Evolutionary conservation across 73 alveolate species (phyloP).

Genomic region (Paramecium tetraurelia): DNA sequence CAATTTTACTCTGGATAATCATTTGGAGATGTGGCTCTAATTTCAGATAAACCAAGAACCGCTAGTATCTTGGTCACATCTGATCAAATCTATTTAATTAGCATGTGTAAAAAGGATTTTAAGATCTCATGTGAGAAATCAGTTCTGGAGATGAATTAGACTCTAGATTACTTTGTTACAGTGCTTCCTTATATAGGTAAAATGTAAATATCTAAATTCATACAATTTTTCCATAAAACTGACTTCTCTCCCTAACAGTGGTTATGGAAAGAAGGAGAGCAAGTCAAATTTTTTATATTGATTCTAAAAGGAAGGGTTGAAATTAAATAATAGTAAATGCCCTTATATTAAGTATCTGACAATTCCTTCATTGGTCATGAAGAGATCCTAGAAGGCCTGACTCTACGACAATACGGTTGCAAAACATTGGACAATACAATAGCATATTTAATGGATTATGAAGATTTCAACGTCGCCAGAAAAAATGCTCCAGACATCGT

Average conservation of each 20-base stretch:
- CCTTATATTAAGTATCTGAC: not conserved
- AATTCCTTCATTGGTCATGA: not conserved
- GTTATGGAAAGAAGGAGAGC: constrained; percentile 36
- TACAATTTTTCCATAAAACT: not conserved
- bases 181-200: not conserved
- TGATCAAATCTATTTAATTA: not conserved
- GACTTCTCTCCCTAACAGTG: not conserved
- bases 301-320: constrained; percentile 30
- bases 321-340: not conserved
- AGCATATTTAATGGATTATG: constrained; percentile 4
- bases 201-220: not conserved
- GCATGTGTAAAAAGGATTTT: constrained; percentile 8
- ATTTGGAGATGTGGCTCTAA: constrained; percentile 27
- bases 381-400: not conserved
- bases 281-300: not conserved
- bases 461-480: not conserved
- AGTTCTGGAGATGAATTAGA: not conserved
- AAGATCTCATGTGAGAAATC: constrained; percentile 21
- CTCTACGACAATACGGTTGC: not conserved
- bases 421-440: not conserved
- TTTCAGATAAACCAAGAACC: constrained; percentile 17
- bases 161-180: not conserved
- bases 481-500: constrained; percentile 30
- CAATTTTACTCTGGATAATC: constrained; percentile 30
- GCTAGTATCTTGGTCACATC: not conserved